Conservation (phyloP, 495 filamentous ascomycete species). For the Immersiella caudata region DNA sequence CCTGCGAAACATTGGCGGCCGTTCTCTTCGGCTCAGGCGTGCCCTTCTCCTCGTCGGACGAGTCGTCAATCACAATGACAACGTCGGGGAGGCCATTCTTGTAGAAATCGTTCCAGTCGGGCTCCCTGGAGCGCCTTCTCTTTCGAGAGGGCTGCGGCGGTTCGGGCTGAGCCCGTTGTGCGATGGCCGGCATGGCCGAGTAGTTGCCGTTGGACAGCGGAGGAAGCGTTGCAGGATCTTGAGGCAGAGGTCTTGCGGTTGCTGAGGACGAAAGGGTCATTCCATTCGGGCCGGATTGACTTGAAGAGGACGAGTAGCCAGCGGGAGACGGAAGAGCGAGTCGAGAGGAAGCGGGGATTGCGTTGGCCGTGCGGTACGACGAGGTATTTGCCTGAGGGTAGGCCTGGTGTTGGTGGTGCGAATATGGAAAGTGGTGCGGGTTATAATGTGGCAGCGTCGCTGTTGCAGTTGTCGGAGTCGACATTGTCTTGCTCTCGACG, state of each 20-base stretch:
- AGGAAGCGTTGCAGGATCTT: conserved; percentile 34
- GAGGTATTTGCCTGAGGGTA: conserved; percentile 42
- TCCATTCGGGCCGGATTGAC: conserved; percentile 43
- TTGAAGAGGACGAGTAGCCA: conserved; percentile 38
- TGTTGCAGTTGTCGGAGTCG: conserved; percentile 80
- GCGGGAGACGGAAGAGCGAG: conserved; percentile 47
- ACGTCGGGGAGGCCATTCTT: conserved; percentile 91
- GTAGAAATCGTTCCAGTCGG: conserved; percentile 90
- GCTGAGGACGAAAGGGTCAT: conserved; percentile 34
- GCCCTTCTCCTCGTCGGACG: conserved; percentile 62
- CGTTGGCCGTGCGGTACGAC: conserved; percentile 55
- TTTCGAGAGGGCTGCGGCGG: conserved; percentile 46
- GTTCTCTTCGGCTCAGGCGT: conserved; percentile 57
- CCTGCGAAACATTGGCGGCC: conserved; percentile 31
- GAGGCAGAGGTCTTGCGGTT: conserved; percentile 34
- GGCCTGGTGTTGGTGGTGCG: conserved; percentile 65
- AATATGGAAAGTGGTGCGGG: conserved; percentile 67
- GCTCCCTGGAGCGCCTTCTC: conserved; percentile 61
- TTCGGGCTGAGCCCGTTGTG: conserved; percentile 37
- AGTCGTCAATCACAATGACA: conserved; percentile 94
- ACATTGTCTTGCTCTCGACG: conserved; percentile 59
- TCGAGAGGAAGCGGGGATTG: conserved; percentile 55
- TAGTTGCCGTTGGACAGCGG: conserved; percentile 29
- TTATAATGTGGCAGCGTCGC: conserved; percentile 67
- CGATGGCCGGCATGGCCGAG: conserved; percentile 43